A percentile compares a stretch with the other conserved stretches of the same genome.
phyloP scores from a whole-genome alignment of 805 yeast genomes.

The Candida succiphila region DNA sequence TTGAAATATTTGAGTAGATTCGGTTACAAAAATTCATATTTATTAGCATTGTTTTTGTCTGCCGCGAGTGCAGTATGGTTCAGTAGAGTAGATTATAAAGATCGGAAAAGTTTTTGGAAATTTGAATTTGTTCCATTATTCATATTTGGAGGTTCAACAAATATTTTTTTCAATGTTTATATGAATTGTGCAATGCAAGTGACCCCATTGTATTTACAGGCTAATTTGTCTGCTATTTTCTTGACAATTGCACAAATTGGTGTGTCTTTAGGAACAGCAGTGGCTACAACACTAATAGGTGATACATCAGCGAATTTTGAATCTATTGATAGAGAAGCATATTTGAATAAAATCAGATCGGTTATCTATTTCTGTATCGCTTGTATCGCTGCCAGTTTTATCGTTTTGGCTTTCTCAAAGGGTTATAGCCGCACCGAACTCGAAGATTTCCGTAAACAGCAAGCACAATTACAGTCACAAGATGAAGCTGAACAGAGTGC shows the following conservation, averaged over 20 bases:
- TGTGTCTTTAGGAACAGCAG: background rate
- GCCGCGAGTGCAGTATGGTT: conserved; percentile 14
- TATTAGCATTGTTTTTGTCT: conserved; percentile 7
- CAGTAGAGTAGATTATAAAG: conserved; percentile 8
- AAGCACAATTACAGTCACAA: too few relatives aligned
- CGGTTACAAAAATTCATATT: conserved; percentile 12
- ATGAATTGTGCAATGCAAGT: conserved; percentile 19
- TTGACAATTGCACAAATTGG: background rate
- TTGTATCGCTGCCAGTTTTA: too few relatives aligned
- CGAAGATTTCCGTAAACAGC: too few relatives aligned
- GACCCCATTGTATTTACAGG: conserved; percentile 1
- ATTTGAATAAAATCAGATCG: background rate
- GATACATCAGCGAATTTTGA: background rate
- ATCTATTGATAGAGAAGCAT: too few relatives aligned
- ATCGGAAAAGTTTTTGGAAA: conserved; percentile 12
- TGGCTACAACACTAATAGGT: background rate
- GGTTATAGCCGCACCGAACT: too few relatives aligned
- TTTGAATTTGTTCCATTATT: conserved; percentile 14
- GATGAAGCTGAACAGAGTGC: too few relatives aligned
- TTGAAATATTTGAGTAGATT: conserved; percentile 5
- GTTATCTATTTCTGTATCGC: too few relatives aligned
- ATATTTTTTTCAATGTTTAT: conserved; percentile 25
- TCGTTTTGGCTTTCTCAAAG: too few relatives aligned
- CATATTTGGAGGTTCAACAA: conserved; percentile 12
- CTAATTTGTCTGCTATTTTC: too few relatives aligned